Evolutionary conservation across 805 yeast species (phyloP).

Genomic region (Hanseniaspora osmophila): DNA sequence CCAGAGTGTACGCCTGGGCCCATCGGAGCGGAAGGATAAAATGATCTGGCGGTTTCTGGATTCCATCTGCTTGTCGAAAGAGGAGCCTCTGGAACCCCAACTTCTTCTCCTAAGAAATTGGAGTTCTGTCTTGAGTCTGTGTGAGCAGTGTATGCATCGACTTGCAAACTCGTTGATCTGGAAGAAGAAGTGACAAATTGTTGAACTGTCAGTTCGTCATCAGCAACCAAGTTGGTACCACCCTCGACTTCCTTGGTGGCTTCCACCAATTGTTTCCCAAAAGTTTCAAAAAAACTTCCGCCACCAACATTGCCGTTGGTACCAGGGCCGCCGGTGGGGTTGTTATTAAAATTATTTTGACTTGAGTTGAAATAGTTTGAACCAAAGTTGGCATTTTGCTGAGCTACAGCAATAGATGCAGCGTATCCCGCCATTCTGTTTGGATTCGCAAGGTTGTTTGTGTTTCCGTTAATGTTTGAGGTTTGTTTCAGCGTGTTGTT

Average conservation of each 20-base stretch:
- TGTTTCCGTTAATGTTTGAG: not conserved
- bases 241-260: constrained; percentile 22
- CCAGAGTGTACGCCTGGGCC: not conserved
- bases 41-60: not conserved
- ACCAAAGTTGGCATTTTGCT: not conserved
- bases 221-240: not conserved
- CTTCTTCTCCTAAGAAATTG: not conserved
- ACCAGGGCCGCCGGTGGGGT: not conserved
- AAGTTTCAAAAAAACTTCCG: constrained; percentile 21
- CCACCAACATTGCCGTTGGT: too few relatives aligned
- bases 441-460: not conserved
- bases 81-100: not conserved
- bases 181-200: not conserved
- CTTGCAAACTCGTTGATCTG: not conserved
- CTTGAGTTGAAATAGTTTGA: not conserved
- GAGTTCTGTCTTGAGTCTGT: not conserved
- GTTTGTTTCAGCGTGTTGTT: not conserved
- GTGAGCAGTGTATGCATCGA: not conserved
- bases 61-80: not conserved
- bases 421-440: not conserved
- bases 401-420: not conserved
- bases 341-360: not conserved
- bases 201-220: not conserved
- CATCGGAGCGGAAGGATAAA: not conserved
- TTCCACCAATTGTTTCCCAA: constrained; percentile 22